Evolutionary conservation across 352 stramenopile species (phyloP).

Genomic region (Phytophthora multivora): DNA sequence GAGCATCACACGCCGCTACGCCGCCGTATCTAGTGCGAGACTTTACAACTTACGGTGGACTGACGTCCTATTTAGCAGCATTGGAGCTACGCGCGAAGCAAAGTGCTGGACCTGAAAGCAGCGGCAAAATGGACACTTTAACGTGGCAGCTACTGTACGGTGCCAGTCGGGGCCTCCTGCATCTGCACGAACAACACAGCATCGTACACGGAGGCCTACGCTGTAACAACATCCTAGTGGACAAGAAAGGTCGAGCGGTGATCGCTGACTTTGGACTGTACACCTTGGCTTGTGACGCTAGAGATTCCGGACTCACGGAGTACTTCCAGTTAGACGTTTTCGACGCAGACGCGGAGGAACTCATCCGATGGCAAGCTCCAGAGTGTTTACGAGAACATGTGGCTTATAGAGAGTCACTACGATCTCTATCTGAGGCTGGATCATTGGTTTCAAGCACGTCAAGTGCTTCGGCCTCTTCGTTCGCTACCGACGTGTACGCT

Average conservation of each 20-base stretch:
- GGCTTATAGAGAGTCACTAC: slow-evolving; percentile 35
- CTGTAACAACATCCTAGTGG: slow-evolving; percentile 74
- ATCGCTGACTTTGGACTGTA: slow-evolving; percentile 67
- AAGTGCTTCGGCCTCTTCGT: slow-evolving; percentile 37
- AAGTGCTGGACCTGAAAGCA: slow-evolving; percentile 29
- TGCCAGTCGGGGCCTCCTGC: slow-evolving; percentile 60
- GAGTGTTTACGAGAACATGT: slow-evolving; percentile 56
- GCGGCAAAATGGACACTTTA: slow-evolving; percentile 42
- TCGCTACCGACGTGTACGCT: slow-evolving; percentile 66
- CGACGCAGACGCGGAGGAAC: slow-evolving; percentile 48
- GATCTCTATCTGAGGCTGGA: slow-evolving; percentile 21
- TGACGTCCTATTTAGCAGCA: slow-evolving; percentile 55
- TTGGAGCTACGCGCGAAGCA: slow-evolving; percentile 45
- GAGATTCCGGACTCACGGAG: slow-evolving; percentile 42
- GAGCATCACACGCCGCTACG: slow-evolving; percentile 52
- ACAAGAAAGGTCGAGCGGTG: slow-evolving; percentile 66
- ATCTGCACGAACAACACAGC: slow-evolving; percentile 61
- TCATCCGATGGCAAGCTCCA: slow-evolving; percentile 70
- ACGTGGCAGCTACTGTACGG: slow-evolving; percentile 66
- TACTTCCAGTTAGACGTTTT: slow-evolving; percentile 36
- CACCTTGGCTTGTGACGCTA: slow-evolving; percentile 37
- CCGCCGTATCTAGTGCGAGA: slow-evolving; percentile 64
- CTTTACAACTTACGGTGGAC: slow-evolving; percentile 60
- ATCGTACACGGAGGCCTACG: slow-evolving; percentile 64
- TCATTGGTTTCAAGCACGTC: slow-evolving; percentile 17